A percentile compares a stretch with the other conserved stretches of the same genome.
phyloP scores from a whole-genome alignment of 1,139 yeast genomes.

The Wickerhamiella pararugosa region DNA sequence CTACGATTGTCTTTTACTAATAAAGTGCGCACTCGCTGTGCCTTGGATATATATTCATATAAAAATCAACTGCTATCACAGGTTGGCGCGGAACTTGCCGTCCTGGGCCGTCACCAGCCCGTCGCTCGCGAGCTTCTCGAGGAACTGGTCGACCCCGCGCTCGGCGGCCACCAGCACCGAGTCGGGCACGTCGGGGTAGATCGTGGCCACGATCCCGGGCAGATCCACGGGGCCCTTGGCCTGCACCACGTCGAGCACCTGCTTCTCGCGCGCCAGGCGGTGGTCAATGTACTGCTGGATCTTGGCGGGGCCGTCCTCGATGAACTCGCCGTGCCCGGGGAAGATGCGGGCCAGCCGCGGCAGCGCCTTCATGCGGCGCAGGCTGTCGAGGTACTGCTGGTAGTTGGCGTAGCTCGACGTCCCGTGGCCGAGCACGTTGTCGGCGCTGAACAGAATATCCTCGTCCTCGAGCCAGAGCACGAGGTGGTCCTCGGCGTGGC shows the following conservation, averaged over 20 bases:
- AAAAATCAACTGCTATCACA: too few relatives aligned
- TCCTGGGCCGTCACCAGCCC: conserved; percentile 2
- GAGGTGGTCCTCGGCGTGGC: conserved; percentile 28
- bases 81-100: background rate
- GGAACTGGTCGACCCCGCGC: conserved; percentile 23
- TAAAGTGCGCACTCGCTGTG: too few relatives aligned
- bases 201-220: conserved; percentile 18
- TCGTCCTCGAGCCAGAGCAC: conserved; percentile 26
- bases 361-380: conserved; percentile 19
- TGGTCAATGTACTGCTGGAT: conserved; percentile 24
- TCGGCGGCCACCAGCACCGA: conserved; percentile 20
- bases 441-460: conserved; percentile 25
- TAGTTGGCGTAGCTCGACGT: conserved; percentile 26
- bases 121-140: conserved; percentile 22
- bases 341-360: conserved; percentile 18
- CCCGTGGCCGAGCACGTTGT: conserved; percentile 28
- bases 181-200: conserved; percentile 22
- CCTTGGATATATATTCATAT: too few relatives aligned
- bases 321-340: conserved; percentile 28
- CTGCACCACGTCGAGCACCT: conserved; percentile 19
- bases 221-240: conserved; percentile 11
- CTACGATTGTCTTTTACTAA: too few relatives aligned
- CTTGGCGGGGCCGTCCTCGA: conserved; percentile 22
- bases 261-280: conserved; percentile 24
- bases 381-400: conserved; percentile 21